Percentiles rank a stretch among this genome's conserved stretches.
Evolutionary conservation across 768 basidiomycete genomes (phyloP).

Genomic region (Rhodotorula taiwanensis): DNA sequence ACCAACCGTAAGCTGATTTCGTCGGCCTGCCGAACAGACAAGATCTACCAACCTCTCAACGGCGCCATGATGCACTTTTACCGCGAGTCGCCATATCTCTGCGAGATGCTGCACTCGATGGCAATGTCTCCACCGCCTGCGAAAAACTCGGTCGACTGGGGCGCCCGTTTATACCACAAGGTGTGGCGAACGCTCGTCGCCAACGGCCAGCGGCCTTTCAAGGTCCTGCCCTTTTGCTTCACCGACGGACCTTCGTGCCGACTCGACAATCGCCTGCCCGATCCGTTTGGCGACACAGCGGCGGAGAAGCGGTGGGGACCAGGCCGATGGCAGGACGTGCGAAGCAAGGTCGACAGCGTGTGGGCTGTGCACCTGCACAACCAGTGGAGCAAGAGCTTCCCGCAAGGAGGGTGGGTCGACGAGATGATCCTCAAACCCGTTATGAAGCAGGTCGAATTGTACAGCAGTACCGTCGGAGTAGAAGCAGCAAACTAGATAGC

Average conservation of each 20-base stretch:
- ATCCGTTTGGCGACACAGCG: slow-evolving; percentile 59
- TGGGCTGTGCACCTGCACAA: slow-evolving; percentile 92
- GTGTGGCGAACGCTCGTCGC: slow-evolving; percentile 78
- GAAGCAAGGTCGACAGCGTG: slow-evolving; percentile 62
- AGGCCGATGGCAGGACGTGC: slow-evolving; percentile 53
- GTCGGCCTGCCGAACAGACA: slow-evolving; percentile 50
- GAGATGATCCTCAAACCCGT: slow-evolving; percentile 56
- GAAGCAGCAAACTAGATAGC: no score
- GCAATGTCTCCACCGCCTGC: slow-evolving; percentile 63
- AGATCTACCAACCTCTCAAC: slow-evolving; percentile 70
- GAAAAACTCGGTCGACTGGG: slow-evolving; percentile 84
- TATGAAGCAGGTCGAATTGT: background rate
- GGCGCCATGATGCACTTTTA: slow-evolving; percentile 93
- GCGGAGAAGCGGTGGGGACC: slow-evolving; percentile 58
- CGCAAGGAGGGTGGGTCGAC: slow-evolving; percentile 77
- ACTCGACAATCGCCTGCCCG: slow-evolving; percentile 86
- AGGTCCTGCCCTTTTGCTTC: slow-evolving; percentile 91
- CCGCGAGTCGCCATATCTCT: slow-evolving; percentile 86
- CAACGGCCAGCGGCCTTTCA: slow-evolving; percentile 69
- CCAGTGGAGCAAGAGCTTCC: slow-evolving; percentile 87
- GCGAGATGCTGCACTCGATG: slow-evolving; percentile 93
- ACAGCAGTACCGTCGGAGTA: background rate
- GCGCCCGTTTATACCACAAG: slow-evolving; percentile 80
- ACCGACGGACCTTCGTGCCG: slow-evolving; percentile 83
- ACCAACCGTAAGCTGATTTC: background rate